Percentiles rank a stretch among this genome's conserved stretches.
Evolutionary conservation across 371 early-diverging fungal species (phyloP).

Genomic region (Rhizomucor pusillus): DNA sequence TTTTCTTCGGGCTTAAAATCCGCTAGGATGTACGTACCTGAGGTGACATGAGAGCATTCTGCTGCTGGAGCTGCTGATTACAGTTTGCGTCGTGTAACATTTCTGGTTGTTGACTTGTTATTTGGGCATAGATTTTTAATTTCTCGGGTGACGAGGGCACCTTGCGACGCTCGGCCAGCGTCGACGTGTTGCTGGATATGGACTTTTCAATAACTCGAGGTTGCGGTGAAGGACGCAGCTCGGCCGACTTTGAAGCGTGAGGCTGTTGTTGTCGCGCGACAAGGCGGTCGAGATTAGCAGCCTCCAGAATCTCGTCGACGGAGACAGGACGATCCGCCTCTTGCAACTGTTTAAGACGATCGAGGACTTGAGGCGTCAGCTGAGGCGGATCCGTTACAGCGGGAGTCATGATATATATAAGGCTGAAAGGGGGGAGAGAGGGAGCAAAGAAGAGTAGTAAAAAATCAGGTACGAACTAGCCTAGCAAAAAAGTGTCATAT

Average conservation of each 20-base stretch:
- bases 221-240: constrained; percentile 1
- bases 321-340: constrained; percentile 25
- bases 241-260: constrained; percentile 18
- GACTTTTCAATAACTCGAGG: neutral
- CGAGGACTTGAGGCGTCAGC: constrained; percentile 30
- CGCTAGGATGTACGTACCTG: constrained; percentile 25
- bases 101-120: constrained; percentile 3
- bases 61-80: constrained; percentile 30
- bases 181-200: constrained; percentile 13
- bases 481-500: no score
- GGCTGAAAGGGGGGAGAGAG: constrained; percentile 3
- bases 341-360: constrained; percentile 26
- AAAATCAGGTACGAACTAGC: neutral
- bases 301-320: constrained; percentile 28
- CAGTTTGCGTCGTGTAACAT: constrained; percentile 6
- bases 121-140: constrained; percentile 19
- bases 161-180: constrained; percentile 22
- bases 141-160: constrained; percentile 22
- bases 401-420: constrained; percentile 2
- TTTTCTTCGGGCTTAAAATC: neutral
- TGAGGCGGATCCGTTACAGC: constrained; percentile 1
- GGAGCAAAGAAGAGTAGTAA: neutral
- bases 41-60: constrained; percentile 45
- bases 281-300: constrained; percentile 32
- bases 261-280: constrained; percentile 8